These are phyloP conservation scores for Hypholoma sublateritium DNA, from an alignment of 768 basidiomycete genomes.

Conservation along the genomic window DNA sequence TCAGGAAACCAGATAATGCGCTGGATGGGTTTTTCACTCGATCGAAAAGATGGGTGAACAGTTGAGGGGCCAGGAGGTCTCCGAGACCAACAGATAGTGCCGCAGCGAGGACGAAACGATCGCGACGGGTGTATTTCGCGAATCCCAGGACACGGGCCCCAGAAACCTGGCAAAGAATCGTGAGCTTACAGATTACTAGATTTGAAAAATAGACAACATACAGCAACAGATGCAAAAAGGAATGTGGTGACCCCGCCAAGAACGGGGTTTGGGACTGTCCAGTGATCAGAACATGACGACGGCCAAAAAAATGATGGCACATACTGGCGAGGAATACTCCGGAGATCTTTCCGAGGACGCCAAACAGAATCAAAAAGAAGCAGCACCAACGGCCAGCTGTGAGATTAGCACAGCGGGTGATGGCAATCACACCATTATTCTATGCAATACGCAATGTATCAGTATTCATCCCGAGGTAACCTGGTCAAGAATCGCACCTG, in stretches of 20 bases:
- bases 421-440: slow-evolving; percentile 79
- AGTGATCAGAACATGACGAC: not conserved
- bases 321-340: slow-evolving; percentile 72
- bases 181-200: not conserved
- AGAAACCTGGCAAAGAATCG: slow-evolving; percentile 28
- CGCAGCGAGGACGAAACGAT: slow-evolving; percentile 68
- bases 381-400: slow-evolving; percentile 81
- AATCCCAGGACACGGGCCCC: slow-evolving; percentile 71
- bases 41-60: slow-evolving; percentile 71
- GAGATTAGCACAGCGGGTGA: slow-evolving; percentile 81
- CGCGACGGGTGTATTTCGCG: slow-evolving; percentile 55
- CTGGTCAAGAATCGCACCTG: slow-evolving; percentile 20
- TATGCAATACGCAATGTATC: slow-evolving; percentile 19
- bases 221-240: slow-evolving; percentile 75
- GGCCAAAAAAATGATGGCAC: not conserved
- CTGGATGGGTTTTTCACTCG: slow-evolving; percentile 47
- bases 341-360: slow-evolving; percentile 76
- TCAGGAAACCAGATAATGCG: slow-evolving; percentile 66
- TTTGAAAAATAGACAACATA: slow-evolving; percentile 9
- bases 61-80: slow-evolving; percentile 60
- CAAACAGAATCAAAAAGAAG: slow-evolving; percentile 73
- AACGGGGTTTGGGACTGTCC: slow-evolving; percentile 64
- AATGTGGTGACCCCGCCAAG: slow-evolving; percentile 86
- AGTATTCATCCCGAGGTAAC: not conserved
- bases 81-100: slow-evolving; percentile 69